Conservation (phyloP, 345 rosid genomes). For the Salix brachista region DNA sequence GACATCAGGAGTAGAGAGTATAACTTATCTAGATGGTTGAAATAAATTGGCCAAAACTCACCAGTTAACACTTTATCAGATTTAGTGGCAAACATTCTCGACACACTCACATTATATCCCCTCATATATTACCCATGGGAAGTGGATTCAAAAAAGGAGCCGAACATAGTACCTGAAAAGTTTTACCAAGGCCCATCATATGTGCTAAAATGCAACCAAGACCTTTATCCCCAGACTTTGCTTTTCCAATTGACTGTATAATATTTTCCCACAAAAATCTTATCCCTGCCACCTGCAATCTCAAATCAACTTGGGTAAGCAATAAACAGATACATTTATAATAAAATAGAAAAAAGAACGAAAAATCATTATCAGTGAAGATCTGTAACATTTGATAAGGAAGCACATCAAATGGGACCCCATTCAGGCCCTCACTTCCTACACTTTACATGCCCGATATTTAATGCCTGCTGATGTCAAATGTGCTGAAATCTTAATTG, state of each 20-base stretch:
- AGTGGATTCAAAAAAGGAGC: neutral
- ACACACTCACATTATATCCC: neutral
- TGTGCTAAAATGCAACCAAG: constrained; percentile 99
- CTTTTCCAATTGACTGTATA: constrained; percentile 74
- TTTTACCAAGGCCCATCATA: constrained; percentile 99
- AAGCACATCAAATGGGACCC: neutral
- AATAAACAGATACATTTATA: neutral
- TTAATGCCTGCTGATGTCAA: neutral
- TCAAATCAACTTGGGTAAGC: constrained; percentile 10
- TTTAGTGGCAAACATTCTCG: neutral
- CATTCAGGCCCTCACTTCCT: neutral
- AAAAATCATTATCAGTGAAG: constrained; percentile 4
- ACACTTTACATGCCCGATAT: neutral
- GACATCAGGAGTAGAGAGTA: neutral
- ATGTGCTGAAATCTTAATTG: neutral
- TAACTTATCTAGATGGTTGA: neutral
- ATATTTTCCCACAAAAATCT: constrained; percentile 99
- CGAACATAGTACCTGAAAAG: constrained; percentile 71
- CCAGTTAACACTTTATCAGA: neutral
- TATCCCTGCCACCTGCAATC: constrained; percentile 82
- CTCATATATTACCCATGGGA: neutral
- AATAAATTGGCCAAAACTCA: neutral
- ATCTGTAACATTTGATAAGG: neutral
- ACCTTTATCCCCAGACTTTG: constrained; percentile 91
- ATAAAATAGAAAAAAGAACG: neutral